These are phyloP conservation scores for Thielaviopsis populi DNA, from an alignment of 2,329 filamentous ascomycete species.

Conservation along the genomic window DNA sequence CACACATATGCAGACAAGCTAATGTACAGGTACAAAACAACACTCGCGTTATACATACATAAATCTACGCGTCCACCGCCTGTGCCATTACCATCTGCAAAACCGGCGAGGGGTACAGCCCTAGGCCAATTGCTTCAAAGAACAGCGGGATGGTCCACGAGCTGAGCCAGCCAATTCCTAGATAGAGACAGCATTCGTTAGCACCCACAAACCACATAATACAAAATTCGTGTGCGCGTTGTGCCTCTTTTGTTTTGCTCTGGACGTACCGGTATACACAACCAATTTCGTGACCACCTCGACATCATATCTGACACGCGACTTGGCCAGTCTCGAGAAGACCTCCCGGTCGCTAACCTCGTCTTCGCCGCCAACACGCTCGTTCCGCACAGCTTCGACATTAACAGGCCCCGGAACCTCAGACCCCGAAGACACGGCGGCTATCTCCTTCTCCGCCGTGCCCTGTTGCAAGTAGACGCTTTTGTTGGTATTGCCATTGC, in stretches of 20 bases:
- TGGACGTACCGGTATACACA: conserved; percentile 66
- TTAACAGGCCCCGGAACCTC: background rate
- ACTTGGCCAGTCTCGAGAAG: conserved; percentile 69
- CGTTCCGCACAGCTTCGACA: conserved; percentile 23
- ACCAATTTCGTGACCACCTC: conserved; percentile 95
- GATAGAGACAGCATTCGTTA: background rate
- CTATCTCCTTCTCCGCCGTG: conserved; percentile 17
- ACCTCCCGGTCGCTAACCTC: conserved; percentile 58
- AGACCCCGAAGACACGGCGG: background rate
- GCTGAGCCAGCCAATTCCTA: conserved; percentile 71
- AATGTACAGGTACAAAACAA: background rate
- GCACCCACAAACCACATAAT: conserved; percentile 14
- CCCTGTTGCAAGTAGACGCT: background rate
- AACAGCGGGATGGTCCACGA: conserved; percentile 59
- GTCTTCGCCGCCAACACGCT: conserved; percentile 25
- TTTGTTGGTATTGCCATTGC: conserved; percentile 32
- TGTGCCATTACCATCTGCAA: conserved; percentile 2
- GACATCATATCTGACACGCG: conserved; percentile 90
- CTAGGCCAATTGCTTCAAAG: conserved; percentile 47
- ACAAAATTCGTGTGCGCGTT: conserved; percentile 1
- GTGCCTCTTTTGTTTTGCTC: background rate
- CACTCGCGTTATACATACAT: background rate
- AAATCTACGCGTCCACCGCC: background rate
- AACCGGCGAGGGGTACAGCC: conserved; percentile 22
- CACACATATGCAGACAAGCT: too few species aligned